Evolutionary conservation across 2,329 filamentous ascomycete genomes (phyloP).

Genomic region (Trichoderma sp.): DNA sequence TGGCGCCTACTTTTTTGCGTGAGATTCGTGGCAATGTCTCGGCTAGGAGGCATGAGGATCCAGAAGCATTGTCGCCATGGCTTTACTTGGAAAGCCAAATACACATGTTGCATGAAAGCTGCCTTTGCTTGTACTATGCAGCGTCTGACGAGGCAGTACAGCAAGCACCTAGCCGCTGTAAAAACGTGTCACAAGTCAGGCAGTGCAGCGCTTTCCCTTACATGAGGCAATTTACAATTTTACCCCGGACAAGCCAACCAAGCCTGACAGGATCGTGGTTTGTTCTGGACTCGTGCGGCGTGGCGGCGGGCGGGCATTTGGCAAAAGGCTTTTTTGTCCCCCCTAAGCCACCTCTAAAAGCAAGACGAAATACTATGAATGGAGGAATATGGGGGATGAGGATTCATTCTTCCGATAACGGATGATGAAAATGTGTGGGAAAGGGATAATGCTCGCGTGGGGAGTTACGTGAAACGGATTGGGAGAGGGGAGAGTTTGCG

Average conservation of each 20-base stretch:
- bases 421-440: too few relatives aligned
- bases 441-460: too few relatives aligned
- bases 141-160: too few relatives aligned
- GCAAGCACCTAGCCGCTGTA: neutral
- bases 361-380: too few relatives aligned
- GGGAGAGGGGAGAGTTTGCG: neutral
- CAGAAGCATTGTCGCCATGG: neutral
- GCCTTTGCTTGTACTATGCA: neutral
- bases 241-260: neutral
- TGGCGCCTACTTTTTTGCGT: neutral
- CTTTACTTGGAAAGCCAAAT: neutral
- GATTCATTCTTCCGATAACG: too few relatives aligned
- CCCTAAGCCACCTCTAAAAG: too few relatives aligned
- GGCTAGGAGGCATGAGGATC: neutral
- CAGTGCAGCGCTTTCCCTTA: neutral
- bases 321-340: neutral
- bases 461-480: too few relatives aligned
- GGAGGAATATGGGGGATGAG: too few relatives aligned
- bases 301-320: neutral
- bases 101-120: neutral
- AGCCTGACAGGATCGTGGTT: neutral
- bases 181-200: neutral
- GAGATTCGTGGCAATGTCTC: neutral
- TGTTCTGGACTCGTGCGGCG: neutral
- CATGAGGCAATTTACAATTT: neutral